A percentile compares a stretch with the other conserved stretches of the same genome.
Conservation (phyloP, 345 rosid genomes). For the Angophora floribunda region DNA sequence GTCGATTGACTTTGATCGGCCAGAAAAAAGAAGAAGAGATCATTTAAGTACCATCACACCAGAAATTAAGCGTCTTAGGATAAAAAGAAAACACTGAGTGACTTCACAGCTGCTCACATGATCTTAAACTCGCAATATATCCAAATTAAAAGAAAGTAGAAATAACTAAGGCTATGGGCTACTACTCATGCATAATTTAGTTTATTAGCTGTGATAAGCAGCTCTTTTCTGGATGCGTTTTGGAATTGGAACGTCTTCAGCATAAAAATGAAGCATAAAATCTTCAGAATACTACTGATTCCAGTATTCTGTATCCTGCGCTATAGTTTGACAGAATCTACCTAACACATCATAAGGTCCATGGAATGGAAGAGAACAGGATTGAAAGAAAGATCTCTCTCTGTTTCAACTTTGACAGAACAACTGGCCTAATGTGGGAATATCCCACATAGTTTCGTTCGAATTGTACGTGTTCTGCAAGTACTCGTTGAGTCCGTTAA, state of each 20-base stretch:
- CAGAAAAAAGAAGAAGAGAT: neutral
- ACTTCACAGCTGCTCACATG: neutral
- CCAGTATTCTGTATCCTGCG: neutral
- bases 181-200: neutral
- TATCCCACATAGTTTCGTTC: slow-evolving; percentile 54
- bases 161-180: neutral
- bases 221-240: neutral
- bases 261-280: neutral
- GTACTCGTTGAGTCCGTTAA: slow-evolving; percentile 47
- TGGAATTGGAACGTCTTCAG: neutral
- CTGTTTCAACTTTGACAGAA: slow-evolving; percentile 5
- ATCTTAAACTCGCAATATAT: too few relatives aligned
- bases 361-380: neutral
- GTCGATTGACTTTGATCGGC: neutral
- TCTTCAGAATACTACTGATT: neutral
- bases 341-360: neutral
- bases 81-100: neutral
- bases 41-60: neutral
- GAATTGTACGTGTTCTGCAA: slow-evolving; percentile 30
- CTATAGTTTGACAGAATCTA: neutral
- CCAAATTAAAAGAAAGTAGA: neutral
- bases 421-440: slow-evolving; percentile 40
- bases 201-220: neutral
- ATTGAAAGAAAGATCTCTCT: neutral
- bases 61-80: neutral